Evolutionary conservation across 2,329 filamentous ascomycete genomes (phyloP).

Genomic region (Dichotomopilus funicola): DNA sequence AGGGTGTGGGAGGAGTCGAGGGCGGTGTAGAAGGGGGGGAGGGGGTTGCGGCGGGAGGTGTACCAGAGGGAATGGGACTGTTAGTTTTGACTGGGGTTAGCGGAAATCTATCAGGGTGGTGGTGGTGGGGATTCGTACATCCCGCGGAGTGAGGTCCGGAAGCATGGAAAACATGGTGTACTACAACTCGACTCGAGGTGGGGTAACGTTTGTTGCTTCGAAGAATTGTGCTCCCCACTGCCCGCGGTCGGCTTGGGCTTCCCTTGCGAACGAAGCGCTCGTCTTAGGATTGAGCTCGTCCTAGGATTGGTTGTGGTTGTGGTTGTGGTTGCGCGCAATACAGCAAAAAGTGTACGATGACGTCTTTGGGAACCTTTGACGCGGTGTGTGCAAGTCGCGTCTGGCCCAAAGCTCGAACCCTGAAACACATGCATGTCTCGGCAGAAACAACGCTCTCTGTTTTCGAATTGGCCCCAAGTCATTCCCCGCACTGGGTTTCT

Average conservation of each 20-base stretch:
- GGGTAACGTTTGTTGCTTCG: not conserved
- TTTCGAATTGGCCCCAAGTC: too few relatives aligned
- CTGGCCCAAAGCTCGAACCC: too few relatives aligned
- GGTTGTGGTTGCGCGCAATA: too few relatives aligned
- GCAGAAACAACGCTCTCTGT: not conserved
- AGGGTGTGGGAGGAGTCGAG: constrained; percentile 24
- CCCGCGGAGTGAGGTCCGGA: constrained; percentile 62
- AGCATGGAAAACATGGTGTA: constrained; percentile 54
- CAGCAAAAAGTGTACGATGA: too few relatives aligned
- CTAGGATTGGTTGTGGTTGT: too few relatives aligned
- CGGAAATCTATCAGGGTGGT: not conserved
- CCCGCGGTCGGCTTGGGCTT: too few relatives aligned
- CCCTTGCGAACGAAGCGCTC: too few relatives aligned
- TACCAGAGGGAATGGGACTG: constrained; percentile 72
- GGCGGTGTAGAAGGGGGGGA: constrained; percentile 7
- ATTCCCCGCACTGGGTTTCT: constrained; percentile 20
- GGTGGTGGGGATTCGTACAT: constrained; percentile 45
- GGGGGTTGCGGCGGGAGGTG: constrained; percentile 53
- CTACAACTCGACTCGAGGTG: not conserved
- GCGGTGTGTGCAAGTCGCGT: too few relatives aligned
- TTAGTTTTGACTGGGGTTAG: constrained; percentile 1
- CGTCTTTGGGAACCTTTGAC: too few relatives aligned
- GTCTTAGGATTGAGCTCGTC: too few relatives aligned
- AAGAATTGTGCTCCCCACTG: too few relatives aligned
- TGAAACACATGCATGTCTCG: not conserved